These are phyloP conservation scores for Colletotrichum musicola DNA, from an alignment of 2,329 filamentous ascomycete species.

Conservation along the genomic window DNA sequence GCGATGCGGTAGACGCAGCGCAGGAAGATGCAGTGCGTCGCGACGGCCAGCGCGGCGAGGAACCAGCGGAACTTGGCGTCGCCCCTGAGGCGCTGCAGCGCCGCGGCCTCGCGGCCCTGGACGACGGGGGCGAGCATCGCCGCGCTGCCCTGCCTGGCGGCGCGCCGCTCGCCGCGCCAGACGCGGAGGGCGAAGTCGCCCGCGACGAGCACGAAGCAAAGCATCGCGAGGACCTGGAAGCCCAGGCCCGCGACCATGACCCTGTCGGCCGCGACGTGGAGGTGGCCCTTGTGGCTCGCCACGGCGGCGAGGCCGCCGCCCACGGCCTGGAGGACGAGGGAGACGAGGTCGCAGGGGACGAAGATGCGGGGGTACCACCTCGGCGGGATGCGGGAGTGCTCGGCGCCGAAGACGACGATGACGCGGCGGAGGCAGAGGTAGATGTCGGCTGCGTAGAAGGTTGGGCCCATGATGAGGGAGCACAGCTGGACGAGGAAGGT, in stretches of 20 bases:
- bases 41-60: conserved; percentile 64
- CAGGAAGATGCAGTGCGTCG: conserved; percentile 74
- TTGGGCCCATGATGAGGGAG: conserved; percentile 73
- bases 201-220: conserved; percentile 65
- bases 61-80: conserved; percentile 63
- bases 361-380: conserved; percentile 67
- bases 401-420: conserved; percentile 60
- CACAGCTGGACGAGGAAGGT: conserved; percentile 69
- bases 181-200: conserved; percentile 63
- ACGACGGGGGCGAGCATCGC: conserved; percentile 46
- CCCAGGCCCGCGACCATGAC: conserved; percentile 75
- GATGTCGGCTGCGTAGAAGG: conserved; percentile 73
- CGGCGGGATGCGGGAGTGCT: conserved; percentile 62
- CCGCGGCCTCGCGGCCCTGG: conserved; percentile 53
- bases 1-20: conserved; percentile 75
- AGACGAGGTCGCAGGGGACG: conserved; percentile 72
- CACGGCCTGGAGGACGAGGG: conserved; percentile 70
- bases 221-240: conserved; percentile 70
- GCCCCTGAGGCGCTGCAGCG: conserved; percentile 52
- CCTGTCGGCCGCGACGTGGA: conserved; percentile 60
- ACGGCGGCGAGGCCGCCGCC: conserved; percentile 68
- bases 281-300: conserved; percentile 52
- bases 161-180: conserved; percentile 47
- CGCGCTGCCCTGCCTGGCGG: conserved; percentile 35
- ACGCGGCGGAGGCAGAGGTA: conserved; percentile 71